Conservation (phyloP, 495 filamentous ascomycete species). For the Xylaria venustula region DNA sequence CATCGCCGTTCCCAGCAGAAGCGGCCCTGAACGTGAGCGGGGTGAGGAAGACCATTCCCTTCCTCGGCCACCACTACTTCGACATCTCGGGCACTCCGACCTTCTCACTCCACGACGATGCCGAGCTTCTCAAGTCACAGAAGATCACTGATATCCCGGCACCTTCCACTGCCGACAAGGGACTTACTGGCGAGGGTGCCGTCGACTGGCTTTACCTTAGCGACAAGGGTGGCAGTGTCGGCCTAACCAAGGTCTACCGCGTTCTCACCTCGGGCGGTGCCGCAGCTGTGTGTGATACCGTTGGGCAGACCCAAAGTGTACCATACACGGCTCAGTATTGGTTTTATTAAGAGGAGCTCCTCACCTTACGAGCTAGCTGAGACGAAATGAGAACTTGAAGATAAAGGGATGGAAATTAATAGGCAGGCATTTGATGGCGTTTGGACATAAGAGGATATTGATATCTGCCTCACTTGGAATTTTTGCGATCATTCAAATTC, state of each 20-base stretch:
- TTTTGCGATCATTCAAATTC: neutral
- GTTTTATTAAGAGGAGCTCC: constrained; percentile 48
- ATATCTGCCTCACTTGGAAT: neutral
- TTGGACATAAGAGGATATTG: constrained; percentile 7
- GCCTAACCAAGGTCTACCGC: constrained; percentile 59
- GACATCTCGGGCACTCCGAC: constrained; percentile 47
- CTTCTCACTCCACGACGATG: constrained; percentile 52
- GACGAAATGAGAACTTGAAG: no score
- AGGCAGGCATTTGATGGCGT: constrained; percentile 6
- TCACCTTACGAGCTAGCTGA: no score
- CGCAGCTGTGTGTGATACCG: constrained; percentile 46
- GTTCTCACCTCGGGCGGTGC: constrained; percentile 66
- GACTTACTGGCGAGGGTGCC: constrained; percentile 44
- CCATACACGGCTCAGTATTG: constrained; percentile 71
- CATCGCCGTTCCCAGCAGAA: constrained; percentile 40
- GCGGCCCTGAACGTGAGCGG: constrained; percentile 30
- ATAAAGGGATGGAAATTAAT: neutral
- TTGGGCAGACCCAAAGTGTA: constrained; percentile 45
- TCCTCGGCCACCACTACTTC: constrained; percentile 69
- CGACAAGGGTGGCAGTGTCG: constrained; percentile 47
- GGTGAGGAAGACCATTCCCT: constrained; percentile 28
- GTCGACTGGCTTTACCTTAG: constrained; percentile 66
- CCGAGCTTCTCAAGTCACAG: constrained; percentile 41
- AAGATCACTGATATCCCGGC: constrained; percentile 50
- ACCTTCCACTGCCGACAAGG: constrained; percentile 46